Evolutionary conservation across 2,329 filamentous ascomycete species (phyloP), one percentile per base, ranked within the genome.

Genomic region (Fusarium nodosum): DNA sequence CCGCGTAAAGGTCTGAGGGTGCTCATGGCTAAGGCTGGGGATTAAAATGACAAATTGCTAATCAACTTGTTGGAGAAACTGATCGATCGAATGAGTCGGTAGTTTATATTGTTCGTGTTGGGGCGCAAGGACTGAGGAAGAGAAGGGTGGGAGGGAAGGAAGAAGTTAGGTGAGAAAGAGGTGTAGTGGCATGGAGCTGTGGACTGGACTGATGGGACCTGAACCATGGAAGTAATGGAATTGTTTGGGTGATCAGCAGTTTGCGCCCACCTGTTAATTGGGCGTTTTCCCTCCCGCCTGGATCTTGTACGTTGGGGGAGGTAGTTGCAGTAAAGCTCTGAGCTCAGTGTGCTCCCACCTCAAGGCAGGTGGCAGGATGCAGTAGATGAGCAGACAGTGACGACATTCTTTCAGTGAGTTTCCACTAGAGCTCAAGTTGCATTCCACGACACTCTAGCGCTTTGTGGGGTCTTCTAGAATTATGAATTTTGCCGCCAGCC

Each of bases 1-100:
- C 94, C 94, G 69, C 87, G 88, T 60, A 97, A 85, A 39, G 85
- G 85, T 64, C 86, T 82, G 60, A 80, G 76, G 52, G 79, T 77
- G 75, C 77, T 83, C 85, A 87, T 87, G 57, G 69, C 80, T 50
- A 64, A 33, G 28, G 15, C 42, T 24, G 51, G 47, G 20, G 53
- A 22, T 46, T 24, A 20, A 28, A 30, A 52, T 28, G 34, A n/a
- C 4, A 24, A 18, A 36, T n/a, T 9, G 28, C 47, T 28, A 28
- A n/a, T 53, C 33, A 34, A 56, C 28, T 26, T 42, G 39, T 15
- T 57, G 39, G 16, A 36, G 48, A 56, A 31, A 24, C 46, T 22
- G 13, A 2, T 36, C n/a, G n/a, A 20, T 20, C 4, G 18, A 51
- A 15, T 9, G 20, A 39, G 48, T 16, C 22, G n/a, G 30, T 47